These are phyloP conservation scores for Wickerhamiella hasegawae DNA, from an alignment of 805 yeast genomes.

Conservation along the genomic window DNA sequence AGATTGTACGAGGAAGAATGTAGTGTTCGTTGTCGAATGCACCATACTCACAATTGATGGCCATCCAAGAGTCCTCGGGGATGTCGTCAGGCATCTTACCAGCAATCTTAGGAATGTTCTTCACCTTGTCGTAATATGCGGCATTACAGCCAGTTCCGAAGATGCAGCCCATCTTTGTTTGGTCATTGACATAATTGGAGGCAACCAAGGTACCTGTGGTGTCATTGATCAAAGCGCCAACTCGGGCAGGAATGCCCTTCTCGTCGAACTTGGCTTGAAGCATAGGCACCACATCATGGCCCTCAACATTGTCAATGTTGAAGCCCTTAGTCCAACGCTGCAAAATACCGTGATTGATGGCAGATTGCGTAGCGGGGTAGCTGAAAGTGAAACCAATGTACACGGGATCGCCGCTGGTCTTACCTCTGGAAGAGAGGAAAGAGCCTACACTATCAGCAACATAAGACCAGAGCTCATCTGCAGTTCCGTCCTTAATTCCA, in stretches of 20 bases:
- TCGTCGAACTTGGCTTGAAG: constrained; percentile 58
- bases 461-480: constrained; percentile 66
- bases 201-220: constrained; percentile 97
- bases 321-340: constrained; percentile 98
- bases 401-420: constrained; percentile 32
- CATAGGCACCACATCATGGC: constrained; percentile 86
- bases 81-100: constrained; percentile 55
- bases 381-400: constrained; percentile 93
- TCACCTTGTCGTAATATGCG: constrained; percentile 72
- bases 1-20: constrained; percentile 78
- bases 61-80: constrained; percentile 56
- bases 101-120: constrained; percentile 64
- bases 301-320: constrained; percentile 86
- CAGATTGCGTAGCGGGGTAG: constrained; percentile 60
- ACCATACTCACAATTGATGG: constrained; percentile 97
- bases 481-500: constrained; percentile 58
- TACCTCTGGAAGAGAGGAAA: constrained; percentile 63
- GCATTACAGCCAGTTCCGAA: constrained; percentile 98
- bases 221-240: constrained; percentile 88
- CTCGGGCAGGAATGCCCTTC: constrained; percentile 57
- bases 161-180: constrained; percentile 84
- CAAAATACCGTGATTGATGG: constrained; percentile 71
- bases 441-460: constrained; percentile 66
- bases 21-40: constrained; percentile 85
- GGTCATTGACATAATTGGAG: constrained; percentile 78